Evolutionary conservation across 2,329 filamentous ascomycete species (phyloP).

Genomic region (Aspergillus pseudoterreus): DNA sequence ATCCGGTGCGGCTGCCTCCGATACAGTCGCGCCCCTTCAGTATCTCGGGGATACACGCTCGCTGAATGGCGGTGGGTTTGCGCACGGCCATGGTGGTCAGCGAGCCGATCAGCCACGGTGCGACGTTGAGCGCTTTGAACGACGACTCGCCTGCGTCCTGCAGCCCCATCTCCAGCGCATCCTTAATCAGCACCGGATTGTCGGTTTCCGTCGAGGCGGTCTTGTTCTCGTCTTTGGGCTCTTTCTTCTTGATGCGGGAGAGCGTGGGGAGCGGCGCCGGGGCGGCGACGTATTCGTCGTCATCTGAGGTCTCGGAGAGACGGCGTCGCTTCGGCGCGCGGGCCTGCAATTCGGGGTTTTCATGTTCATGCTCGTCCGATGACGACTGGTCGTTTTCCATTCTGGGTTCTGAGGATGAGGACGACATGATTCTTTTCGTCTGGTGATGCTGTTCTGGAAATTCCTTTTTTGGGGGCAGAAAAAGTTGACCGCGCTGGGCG

Average conservation of each 20-base stretch:
- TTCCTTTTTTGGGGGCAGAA: slow-evolving; percentile 29
- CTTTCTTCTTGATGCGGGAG: slow-evolving; percentile 42
- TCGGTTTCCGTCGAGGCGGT: slow-evolving; percentile 18
- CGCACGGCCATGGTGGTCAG: slow-evolving; percentile 75
- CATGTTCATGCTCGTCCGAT: slow-evolving; percentile 9
- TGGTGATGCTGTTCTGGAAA: slow-evolving; percentile 18
- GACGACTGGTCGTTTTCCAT: slow-evolving; percentile 18
- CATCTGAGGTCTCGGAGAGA: slow-evolving; percentile 35
- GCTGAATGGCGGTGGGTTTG: slow-evolving; percentile 87
- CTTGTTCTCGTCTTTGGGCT: slow-evolving; percentile 18
- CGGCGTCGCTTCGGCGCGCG: slow-evolving; percentile 38
- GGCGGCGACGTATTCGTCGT: slow-evolving; percentile 30
- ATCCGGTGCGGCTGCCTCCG: slow-evolving; percentile 89
- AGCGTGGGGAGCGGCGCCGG: slow-evolving; percentile 34
- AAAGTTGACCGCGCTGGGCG: slow-evolving; percentile 27
- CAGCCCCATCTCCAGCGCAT: slow-evolving; percentile 38
- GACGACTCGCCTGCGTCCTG: slow-evolving; percentile 47
- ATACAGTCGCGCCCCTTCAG: slow-evolving; percentile 90
- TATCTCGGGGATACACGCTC: slow-evolving; percentile 88
- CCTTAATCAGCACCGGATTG: slow-evolving; percentile 36
- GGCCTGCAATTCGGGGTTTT: slow-evolving; percentile 16
- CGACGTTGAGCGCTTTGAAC: slow-evolving; percentile 69
- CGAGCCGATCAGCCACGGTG: slow-evolving; percentile 84
- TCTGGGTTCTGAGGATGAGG: slow-evolving; percentile 18
- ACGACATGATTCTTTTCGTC: slow-evolving; percentile 23